Conservation (phyloP, 2,329 filamentous ascomycete species). For the Coniochaeta prunicola region DNA sequence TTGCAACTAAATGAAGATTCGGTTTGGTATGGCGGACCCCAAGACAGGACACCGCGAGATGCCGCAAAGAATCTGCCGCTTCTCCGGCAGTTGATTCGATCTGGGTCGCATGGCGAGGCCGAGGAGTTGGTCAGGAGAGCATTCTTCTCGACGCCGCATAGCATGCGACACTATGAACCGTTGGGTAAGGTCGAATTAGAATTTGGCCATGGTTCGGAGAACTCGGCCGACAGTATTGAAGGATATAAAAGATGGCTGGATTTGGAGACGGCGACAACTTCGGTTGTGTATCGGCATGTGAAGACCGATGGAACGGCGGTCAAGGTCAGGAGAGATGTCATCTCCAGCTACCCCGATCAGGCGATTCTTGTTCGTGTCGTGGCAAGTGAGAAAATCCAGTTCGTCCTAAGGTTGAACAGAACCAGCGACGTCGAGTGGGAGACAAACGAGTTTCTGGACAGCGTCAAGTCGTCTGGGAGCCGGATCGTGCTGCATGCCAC, state of each 20-base stretch:
- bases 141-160: slow-evolving; percentile 37
- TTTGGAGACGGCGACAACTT: slow-evolving; percentile 8
- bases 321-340: slow-evolving; percentile 9
- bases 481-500: slow-evolving; percentile 28
- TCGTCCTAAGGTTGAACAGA: slow-evolving; percentile 24
- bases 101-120: slow-evolving; percentile 29
- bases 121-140: slow-evolving; percentile 30
- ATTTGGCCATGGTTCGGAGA: slow-evolving; percentile 23
- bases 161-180: slow-evolving; percentile 39
- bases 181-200: slow-evolving; percentile 29
- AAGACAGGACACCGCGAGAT: slow-evolving; percentile 31
- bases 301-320: neutral
- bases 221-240: slow-evolving; percentile 1
- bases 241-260: slow-evolving; percentile 11
- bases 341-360: slow-evolving; percentile 13
- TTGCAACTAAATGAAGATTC: slow-evolving; percentile 41
- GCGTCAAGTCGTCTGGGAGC: slow-evolving; percentile 16
- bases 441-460: slow-evolving; percentile 35
- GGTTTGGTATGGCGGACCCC: slow-evolving; percentile 36
- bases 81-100: slow-evolving; percentile 31
- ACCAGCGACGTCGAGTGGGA: slow-evolving; percentile 34
- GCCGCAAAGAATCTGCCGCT: slow-evolving; percentile 27
- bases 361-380: slow-evolving; percentile 9
- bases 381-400: slow-evolving; percentile 10
- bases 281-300: slow-evolving; percentile 3